Base-by-base conservation (phyloP, 345 rosid species). In the Tarenaya hassleriana region DNA sequence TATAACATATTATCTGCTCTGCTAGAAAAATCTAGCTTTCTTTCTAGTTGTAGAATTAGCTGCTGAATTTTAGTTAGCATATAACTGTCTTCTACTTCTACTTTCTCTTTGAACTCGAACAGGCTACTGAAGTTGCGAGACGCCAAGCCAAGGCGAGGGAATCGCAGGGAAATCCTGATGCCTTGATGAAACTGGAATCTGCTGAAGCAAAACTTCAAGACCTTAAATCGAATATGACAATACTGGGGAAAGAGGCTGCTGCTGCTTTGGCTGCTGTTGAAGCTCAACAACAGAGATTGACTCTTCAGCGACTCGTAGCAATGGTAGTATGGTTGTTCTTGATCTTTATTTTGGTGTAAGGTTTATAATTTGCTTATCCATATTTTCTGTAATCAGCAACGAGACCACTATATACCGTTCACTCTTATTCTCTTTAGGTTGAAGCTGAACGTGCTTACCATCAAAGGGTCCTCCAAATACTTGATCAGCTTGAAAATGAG, bases 181-280 rank as follows among this genome's bases (percentile, higher is more conserved):
- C 62, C 55, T 61, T 75, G 56, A 73, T 81, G 84, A 91, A 88
- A 72, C 76, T 80, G 67, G 98, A 91, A 66, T 77, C 90, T 53
- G 88, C 94, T 18, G 98, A 91, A 61, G 52, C 81, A 31, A 91
- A 84, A 74, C 79, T 88, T 64, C 88, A 81, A 10, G 98, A 91
- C 66, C 75, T 91, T n/a, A 91, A 83, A 63, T 64, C 85, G 41
- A 88, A 88, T 77, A 81, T 85, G 89, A 68, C 73, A 34, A 70
- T 66, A 41, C 27, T 91, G 72, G 98, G 98, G 55, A 88, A 88
- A 63, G 98, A 87, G 81, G 98, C 98, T n/a, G 73, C 72, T 34
- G 78, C 95, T 48, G 91, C 98, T 53, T 82, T 91, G 88, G 75
- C 98, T 33, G 86, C 95, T 38, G 96, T 91, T 62, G 95, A 91